Evolutionary conservation across 1,284 basidiomycete species (phyloP), one percentile per base, ranked within the genome.

Genomic region (Agaricales sp.): DNA sequence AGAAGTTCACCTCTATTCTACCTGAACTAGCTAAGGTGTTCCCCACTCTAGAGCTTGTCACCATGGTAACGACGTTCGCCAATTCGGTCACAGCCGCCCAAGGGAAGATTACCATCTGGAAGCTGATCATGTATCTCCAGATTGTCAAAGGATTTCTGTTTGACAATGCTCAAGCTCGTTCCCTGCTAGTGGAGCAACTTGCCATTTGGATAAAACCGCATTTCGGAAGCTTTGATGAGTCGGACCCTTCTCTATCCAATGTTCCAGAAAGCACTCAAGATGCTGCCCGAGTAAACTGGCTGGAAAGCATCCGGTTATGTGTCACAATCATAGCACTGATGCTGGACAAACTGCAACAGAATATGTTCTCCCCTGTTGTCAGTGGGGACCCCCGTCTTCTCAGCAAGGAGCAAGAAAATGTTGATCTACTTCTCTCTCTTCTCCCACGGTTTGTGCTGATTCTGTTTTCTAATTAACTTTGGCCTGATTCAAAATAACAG

Each of bases 181-280:
- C 84, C 0, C 68, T 89, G 13, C 73, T 99, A 18, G 83, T 96
- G 3, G 94, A 96, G 50, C 83, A 86, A 22, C 80, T 98, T 30
- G 83, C 93, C 2, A 77, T 86, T 19, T 97, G 93, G 92, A 85
- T 98, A 57, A 95, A 93, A 60, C 92, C 93, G 0, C 87, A 95
- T 62, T 88, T 98, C 55, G 94, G 94, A n/a, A 74, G 78, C 16
- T 96, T 87, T 59, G 92, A 96, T 54, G 88, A 92, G 61, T 87
- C 80, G 60, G 64, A 74, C 39, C 78, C 81, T 56, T 74, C 74
- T 2, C 70, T 71, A 46, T 65, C 74, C 0, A 79, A 74, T 50
- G 89, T 91, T 53, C 67, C 77, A 3, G 85, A 90, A 46, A 64
- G 60, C 19, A 71, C 69, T 18, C 76, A 78, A 49, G 89, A 95